phyloP scores from a whole-genome alignment of 495 filamentous ascomycete genomes.

The Hyaloscypha variabilis region DNA sequence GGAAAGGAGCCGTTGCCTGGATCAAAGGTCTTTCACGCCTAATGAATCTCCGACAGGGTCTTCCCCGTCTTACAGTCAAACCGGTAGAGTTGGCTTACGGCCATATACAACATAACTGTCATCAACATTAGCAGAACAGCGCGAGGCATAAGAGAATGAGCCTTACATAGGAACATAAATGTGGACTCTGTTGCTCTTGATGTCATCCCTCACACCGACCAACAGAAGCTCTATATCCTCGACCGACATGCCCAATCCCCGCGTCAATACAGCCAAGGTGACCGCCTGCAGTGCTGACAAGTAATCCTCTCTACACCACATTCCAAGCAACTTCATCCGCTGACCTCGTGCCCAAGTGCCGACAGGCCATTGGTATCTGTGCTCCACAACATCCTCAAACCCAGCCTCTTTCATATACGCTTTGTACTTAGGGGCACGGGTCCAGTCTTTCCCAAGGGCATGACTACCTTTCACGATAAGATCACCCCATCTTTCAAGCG shows the following conservation, averaged over 20 bases:
- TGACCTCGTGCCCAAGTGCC: constrained; percentile 42
- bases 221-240: constrained; percentile 49
- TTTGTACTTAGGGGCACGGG: constrained; percentile 13
- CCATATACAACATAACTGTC: too few species aligned
- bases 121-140: too few species aligned
- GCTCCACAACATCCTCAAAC: constrained; percentile 52
- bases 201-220: constrained; percentile 44
- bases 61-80: too few species aligned
- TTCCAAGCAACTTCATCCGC: not conserved
- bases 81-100: too few species aligned
- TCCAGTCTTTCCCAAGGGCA: not conserved
- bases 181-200: constrained; percentile 23
- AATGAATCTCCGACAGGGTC: too few species aligned
- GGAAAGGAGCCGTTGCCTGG: too few species aligned
- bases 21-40: too few species aligned
- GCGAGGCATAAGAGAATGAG: too few species aligned
- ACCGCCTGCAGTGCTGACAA: constrained; percentile 59
- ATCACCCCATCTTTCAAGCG: not conserved
- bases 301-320: not conserved
- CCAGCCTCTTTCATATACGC: constrained; percentile 47
- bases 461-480: not conserved
- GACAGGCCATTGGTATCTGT: constrained; percentile 40
- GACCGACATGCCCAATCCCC: constrained; percentile 46
- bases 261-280: constrained; percentile 61
- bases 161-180: too few species aligned